Evolutionary conservation across 163 green algal species (phyloP).

Genomic region (Chlorella variabilis): DNA sequence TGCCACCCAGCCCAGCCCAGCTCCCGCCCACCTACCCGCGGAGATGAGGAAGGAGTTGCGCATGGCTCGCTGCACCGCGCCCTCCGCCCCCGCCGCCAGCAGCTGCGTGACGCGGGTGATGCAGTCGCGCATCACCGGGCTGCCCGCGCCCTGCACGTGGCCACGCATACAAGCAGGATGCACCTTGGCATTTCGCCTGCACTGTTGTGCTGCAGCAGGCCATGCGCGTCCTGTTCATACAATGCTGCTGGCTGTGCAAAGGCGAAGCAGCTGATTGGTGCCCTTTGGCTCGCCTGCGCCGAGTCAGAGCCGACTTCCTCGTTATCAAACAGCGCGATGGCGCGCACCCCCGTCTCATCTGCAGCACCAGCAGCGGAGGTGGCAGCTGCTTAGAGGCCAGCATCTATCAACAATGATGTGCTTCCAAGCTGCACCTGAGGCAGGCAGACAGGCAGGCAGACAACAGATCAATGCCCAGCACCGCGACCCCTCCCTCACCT

Average conservation of each 20-base stretch:
- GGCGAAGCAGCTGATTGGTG: too few species aligned
- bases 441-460: not conserved
- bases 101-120: slow-evolving; percentile 76
- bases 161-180: too few species aligned
- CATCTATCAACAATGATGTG: too few species aligned
- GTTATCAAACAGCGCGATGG: slow-evolving; percentile 96
- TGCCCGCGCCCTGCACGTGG: slow-evolving; percentile 68
- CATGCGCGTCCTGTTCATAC: too few species aligned
- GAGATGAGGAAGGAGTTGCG: slow-evolving; percentile 77
- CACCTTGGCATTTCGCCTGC: too few species aligned
- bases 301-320: slow-evolving; percentile 82
- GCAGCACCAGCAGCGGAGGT: not conserved
- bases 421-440: too few species aligned
- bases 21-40: not conserved
- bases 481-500: not conserved
- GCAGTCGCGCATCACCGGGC: slow-evolving; percentile 85
- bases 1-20: not conserved
- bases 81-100: slow-evolving; percentile 61
- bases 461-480: too few species aligned
- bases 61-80: slow-evolving; percentile 72
- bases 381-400: not conserved
- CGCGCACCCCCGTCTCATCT: slow-evolving; percentile 79
- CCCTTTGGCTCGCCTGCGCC: slow-evolving; percentile 13
- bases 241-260: too few species aligned
- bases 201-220: too few species aligned